Base-by-base conservation (phyloP, 2,329 filamentous ascomycete species). In the Colletotrichum sp. region DNA sequence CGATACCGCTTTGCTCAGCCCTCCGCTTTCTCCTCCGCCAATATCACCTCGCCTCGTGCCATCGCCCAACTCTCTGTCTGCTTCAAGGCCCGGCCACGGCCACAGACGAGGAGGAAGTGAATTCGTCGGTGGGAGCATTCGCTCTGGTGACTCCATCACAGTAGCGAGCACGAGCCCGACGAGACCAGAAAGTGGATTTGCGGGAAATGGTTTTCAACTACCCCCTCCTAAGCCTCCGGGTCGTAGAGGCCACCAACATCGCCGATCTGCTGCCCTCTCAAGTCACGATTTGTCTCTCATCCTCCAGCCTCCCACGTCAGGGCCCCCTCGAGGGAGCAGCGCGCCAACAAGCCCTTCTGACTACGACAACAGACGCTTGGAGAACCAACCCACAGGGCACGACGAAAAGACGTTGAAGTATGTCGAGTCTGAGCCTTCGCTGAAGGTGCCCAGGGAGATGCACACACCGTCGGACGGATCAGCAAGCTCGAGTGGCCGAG, bases 51-150 rank as follows among this genome's bases (percentile, higher is more conserved):
- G 86, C 49, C 82, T 86, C 2, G 83, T 87, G 21, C 90, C 92
- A n/a, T 89, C 91, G 8, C 89, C 92, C 16, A 63, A 63, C 28
- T 63, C 59, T 21, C 87, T 89, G n/a, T 88, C 90, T n/a, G 55
- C 68, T 12, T 49, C 34, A 24, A 89, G 91, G 76, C 87, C 90
- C 28, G 86, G 86, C 26, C 94, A 96, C 82, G 93, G 94, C 34
- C 96, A 98, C 83, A 90, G 93, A 80, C 91, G 96, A 80, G 94
- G 94, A 70, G 94, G 93, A 32, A 98, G 96, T 82, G 96, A 98
- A 83, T 96, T 98, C 81, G 94, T 98, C 63, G 95, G 95, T 49
- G 95, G 94, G 9, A 94, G 93, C 79, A 85, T 90, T 79, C 87
- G 92, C 79, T 84, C 89, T 84, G 86, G 91, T 15, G 91, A 90